Percentiles rank a stretch among this genome's conserved stretches.
Conservation (phyloP, 148 eudicot genomes). For the Amaranthus cruentus region DNA sequence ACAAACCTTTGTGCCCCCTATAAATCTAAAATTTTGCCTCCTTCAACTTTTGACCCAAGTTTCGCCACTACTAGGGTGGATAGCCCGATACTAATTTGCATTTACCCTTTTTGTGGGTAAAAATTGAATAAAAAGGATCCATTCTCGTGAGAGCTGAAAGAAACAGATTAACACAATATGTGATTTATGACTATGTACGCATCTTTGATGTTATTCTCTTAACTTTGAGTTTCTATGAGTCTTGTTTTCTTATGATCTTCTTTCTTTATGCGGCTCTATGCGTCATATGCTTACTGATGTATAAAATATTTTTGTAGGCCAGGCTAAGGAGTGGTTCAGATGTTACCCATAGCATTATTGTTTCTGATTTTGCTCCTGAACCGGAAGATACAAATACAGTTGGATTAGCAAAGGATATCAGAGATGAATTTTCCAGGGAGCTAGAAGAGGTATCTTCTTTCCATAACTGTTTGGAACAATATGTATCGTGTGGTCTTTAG, state of each 20-base stretch:
- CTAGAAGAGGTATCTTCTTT: constrained; percentile 63
- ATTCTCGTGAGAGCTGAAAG: no score
- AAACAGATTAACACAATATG: no score
- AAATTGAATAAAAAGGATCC: no score
- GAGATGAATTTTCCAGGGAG: constrained; percentile 74
- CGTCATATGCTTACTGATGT: neutral
- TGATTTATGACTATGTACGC: no score
- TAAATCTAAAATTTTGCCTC: no score
- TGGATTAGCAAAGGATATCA: constrained; percentile 52
- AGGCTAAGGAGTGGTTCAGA: constrained; percentile 40
- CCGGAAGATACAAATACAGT: constrained; percentile 47
- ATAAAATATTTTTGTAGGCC: constrained; percentile 33
- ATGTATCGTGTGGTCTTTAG: neutral
- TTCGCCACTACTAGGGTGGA: no score
- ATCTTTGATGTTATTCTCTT: no score
- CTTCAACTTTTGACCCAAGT: no score
- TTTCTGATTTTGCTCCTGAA: constrained; percentile 48
- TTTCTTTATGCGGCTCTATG: neutral
- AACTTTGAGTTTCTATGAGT: neutral
- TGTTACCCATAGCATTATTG: constrained; percentile 22
- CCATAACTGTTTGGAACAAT: neutral
- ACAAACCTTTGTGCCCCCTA: no score
- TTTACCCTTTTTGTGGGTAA: no score
- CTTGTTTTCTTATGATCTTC: neutral
- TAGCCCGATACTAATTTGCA: no score